Conservation (phyloP, 2,329 filamentous ascomycete genomes). For the Cladophialophora carrionii region DNA sequence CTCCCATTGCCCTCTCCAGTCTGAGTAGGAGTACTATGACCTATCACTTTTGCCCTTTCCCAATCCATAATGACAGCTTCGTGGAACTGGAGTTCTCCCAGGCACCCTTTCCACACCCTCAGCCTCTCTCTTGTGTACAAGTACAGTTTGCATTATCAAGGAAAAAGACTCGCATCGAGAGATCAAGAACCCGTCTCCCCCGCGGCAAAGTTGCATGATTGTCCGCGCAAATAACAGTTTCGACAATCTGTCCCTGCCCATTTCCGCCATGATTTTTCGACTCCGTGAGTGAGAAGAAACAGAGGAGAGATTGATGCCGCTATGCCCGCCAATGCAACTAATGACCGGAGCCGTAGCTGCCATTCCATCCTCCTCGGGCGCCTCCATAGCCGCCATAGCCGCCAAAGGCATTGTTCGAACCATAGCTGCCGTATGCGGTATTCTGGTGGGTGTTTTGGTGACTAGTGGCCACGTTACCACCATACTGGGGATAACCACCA, state of each 20-base stretch:
- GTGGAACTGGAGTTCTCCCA: background rate
- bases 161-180: conserved; percentile 16
- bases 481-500: conserved; percentile 40
- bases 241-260: conserved; percentile 22
- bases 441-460: conserved; percentile 36
- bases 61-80: conserved; percentile 22
- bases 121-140: conserved; percentile 29
- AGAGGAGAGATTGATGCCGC: conserved; percentile 26
- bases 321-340: conserved; percentile 17
- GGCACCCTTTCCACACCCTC: conserved; percentile 2
- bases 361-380: conserved; percentile 36
- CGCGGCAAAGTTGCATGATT: conserved; percentile 21
- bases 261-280: conserved; percentile 30
- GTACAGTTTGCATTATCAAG: conserved; percentile 29
- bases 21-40: conserved; percentile 12
- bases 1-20: background rate
- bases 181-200: conserved; percentile 19
- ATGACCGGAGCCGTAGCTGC: conserved; percentile 35
- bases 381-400: conserved; percentile 37
- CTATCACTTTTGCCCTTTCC: conserved; percentile 18
- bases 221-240: conserved; percentile 21
- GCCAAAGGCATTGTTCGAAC: conserved; percentile 37
- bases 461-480: conserved; percentile 29
- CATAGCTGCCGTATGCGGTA: conserved; percentile 36
- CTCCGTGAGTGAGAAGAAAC: conserved; percentile 26